Base-by-base conservation (phyloP, 768 basidiomycete species). In the Suillus tomentosus region DNA sequence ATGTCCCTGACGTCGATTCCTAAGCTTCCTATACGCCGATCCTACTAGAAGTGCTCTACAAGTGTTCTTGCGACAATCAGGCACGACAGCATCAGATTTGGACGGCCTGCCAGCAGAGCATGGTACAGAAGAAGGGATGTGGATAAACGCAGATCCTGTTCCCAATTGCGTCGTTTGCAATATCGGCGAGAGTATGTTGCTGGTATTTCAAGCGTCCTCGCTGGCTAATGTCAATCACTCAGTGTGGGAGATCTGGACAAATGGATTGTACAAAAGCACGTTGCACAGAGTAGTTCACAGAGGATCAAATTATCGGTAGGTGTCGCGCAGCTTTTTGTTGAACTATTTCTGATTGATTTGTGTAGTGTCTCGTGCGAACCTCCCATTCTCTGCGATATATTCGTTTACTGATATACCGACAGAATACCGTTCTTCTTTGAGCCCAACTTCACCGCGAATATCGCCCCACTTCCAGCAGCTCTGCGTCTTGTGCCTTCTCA, bases 401-500 rank as follows among this genome's bases (percentile, higher is more conserved):
- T 5, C 2, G 15, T n/a, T 43, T 19, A 24, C 70, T 70, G n/a
- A 66, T 51, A 14, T 47, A 62, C 50, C 31, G 54, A 8, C 63
- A 94, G 92, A 10, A 83, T 96, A 22, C 95, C 95, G 0, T 96
- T 96, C 78, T 97, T 97, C 82, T 96, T 92, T 67, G 95, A 96
- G 74, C 95, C 95, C 0, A 93, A 92, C 63, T 94, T 93, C 70
- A 79, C 87, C 64, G 91, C 94, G 0, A 63, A 79, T 2, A 78
- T 97, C 55, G 76, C 81, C 66, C 91, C 94, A 1, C 77, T 96
- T 7, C 79, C 80, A 5, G 87, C 87, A 7, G 87, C 86, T 0
- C 70, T 81, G 34, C 83, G 87, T 40, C 69, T 83, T 11, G 45
- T 60, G 22, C 58, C 19, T 17, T 37, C 60, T 40, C 59, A 61